These are phyloP conservation scores for Metschnikowia dekortorum DNA, from an alignment of 805 yeast species.

Conservation along the genomic window DNA sequence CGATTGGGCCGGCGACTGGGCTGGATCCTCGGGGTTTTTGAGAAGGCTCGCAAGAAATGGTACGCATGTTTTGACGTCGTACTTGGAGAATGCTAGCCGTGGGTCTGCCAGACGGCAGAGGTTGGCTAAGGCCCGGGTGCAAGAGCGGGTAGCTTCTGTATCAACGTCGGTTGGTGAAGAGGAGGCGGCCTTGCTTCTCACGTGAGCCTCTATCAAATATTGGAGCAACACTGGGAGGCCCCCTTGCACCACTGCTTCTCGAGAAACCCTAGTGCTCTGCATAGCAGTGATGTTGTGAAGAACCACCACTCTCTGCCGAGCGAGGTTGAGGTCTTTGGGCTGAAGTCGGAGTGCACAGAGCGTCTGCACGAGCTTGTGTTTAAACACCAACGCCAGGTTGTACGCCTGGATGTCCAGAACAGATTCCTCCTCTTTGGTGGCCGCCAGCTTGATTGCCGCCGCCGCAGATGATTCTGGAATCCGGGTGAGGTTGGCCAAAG, in stretches of 20 bases:
- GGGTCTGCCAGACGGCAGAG: slow-evolving; percentile 45
- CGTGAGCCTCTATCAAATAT: slow-evolving; percentile 28
- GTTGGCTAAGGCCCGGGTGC: slow-evolving; percentile 42
- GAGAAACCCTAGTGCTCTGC: slow-evolving; percentile 23
- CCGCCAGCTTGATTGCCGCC: slow-evolving; percentile 32
- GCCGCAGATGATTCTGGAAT: slow-evolving; percentile 5
- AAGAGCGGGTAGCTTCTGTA: slow-evolving; percentile 23
- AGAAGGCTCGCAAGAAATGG: slow-evolving; percentile 46
- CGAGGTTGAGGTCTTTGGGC: slow-evolving; percentile 3
- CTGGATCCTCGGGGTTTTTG: background rate
- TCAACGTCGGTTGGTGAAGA: slow-evolving; percentile 10
- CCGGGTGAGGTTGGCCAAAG: slow-evolving; percentile 37
- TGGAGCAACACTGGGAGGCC: slow-evolving; percentile 36
- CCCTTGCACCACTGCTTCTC: slow-evolving; percentile 45
- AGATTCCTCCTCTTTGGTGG: slow-evolving; percentile 20
- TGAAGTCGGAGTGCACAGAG: slow-evolving; percentile 3
- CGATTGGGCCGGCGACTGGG: no score
- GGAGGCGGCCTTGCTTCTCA: slow-evolving; percentile 18
- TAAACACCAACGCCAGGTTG: slow-evolving; percentile 24
- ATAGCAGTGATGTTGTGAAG: slow-evolving; percentile 31
- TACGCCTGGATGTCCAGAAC: slow-evolving; percentile 26
- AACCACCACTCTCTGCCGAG: slow-evolving; percentile 20
- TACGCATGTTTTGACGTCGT: slow-evolving; percentile 37
- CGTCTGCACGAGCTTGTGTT: slow-evolving; percentile 21
- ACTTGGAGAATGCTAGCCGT: slow-evolving; percentile 33